Percentiles rank a stretch among this genome's conserved stretches.
These are phyloP conservation scores for Rhodotorula mucilaginosa DNA, from an alignment of 1,284 basidiomycete genomes.

Conservation along the genomic window DNA sequence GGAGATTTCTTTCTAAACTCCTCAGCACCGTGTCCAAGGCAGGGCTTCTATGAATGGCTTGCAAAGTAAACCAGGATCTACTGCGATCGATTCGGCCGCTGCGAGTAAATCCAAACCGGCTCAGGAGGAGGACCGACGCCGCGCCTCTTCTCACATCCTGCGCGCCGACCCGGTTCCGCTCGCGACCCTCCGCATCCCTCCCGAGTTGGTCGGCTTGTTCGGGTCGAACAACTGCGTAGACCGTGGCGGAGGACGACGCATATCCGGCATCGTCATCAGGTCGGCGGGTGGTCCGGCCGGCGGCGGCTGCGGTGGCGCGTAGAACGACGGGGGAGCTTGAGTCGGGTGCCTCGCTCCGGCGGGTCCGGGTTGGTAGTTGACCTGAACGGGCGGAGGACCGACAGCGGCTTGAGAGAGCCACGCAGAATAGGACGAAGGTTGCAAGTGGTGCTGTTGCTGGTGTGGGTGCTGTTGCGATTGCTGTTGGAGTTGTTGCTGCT, in stretches of 20 bases:
- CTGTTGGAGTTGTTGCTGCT: too few relatives aligned
- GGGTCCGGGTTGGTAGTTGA: neutral
- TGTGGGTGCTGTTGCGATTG: too few relatives aligned
- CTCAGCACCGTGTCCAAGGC: too few relatives aligned
- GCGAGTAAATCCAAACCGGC: too few relatives aligned
- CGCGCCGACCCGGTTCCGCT: neutral
- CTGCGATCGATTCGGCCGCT: too few relatives aligned
- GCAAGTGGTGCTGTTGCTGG: neutral
- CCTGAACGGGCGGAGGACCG: neutral
- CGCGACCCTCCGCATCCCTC: slow-evolving; percentile 5
- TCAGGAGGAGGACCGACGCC: too few relatives aligned
- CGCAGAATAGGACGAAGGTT: neutral
- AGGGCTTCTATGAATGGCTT: too few relatives aligned
- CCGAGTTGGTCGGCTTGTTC: slow-evolving; percentile 12
- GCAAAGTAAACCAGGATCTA: too few relatives aligned
- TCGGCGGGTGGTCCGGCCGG: neutral
- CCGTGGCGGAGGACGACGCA: slow-evolving; percentile 36
- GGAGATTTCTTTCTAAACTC: too few relatives aligned
- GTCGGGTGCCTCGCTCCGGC: neutral
- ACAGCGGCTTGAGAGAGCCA: neutral
- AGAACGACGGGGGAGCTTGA: neutral
- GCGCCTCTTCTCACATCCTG: too few relatives aligned
- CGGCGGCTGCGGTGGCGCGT: neutral
- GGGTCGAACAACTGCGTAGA: slow-evolving; percentile 37
- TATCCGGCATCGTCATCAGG: slow-evolving; percentile 22